phyloP scores from a whole-genome alignment of 2,329 filamentous ascomycete genomes.

The Colletotrichum sp. region DNA sequence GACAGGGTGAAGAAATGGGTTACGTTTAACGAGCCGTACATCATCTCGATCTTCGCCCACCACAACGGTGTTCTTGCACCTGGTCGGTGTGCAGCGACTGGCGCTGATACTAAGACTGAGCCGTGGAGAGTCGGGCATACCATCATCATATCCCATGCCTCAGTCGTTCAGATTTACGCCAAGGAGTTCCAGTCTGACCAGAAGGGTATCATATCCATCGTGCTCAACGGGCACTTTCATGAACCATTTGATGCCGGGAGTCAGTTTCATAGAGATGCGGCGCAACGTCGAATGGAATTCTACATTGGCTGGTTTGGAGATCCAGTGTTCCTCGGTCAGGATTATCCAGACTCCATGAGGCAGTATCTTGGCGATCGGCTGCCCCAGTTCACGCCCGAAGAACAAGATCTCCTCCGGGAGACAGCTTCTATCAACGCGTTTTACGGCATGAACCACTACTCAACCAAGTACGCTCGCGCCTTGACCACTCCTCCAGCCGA shows the following conservation, averaged over 20 bases:
- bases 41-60: conserved; percentile 40
- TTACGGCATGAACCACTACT: conserved; percentile 48
- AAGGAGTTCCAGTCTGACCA: conserved; percentile 33
- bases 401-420: conserved; percentile 28
- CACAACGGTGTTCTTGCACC: conserved; percentile 38
- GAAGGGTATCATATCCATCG: conserved; percentile 36
- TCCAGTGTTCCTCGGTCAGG: conserved; percentile 35
- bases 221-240: conserved; percentile 42
- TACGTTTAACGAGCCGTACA: conserved; percentile 44
- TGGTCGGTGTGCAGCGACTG: conserved; percentile 29
- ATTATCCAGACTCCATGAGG: conserved; percentile 25
- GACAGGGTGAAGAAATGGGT: conserved; percentile 43
- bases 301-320: conserved; percentile 45
- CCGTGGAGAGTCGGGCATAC: conserved; percentile 40
- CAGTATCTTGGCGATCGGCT: conserved; percentile 34
- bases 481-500: conserved; percentile 24
- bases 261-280: conserved; percentile 31
- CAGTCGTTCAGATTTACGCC: conserved; percentile 34
- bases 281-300: conserved; percentile 39
- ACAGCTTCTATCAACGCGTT: conserved; percentile 33
- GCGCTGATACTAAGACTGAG: conserved; percentile 38
- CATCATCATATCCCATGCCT: conserved; percentile 39
- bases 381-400: conserved; percentile 30
- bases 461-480: conserved; percentile 36
- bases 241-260: conserved; percentile 37